Evolutionary conservation across 805 yeast genomes (phyloP), one percentile per base, ranked within the genome.

Genomic region (Metschnikowia lachancei): DNA sequence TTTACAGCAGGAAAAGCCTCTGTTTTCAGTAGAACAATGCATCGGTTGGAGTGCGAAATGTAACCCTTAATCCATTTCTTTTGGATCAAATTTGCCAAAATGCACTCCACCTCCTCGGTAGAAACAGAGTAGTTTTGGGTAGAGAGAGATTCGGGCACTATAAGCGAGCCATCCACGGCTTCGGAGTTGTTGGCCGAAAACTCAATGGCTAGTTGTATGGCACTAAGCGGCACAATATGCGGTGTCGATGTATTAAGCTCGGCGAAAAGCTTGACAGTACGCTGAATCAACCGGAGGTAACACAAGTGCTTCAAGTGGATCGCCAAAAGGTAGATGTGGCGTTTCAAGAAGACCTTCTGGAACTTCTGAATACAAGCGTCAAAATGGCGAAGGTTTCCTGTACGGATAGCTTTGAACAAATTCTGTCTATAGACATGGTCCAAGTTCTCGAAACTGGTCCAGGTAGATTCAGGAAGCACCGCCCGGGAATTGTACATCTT

Each of bases 11-110:
- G 95, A 61, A 89, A 89, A 2, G 96, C 83, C 20, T 79, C 80
- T 14, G 72, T 77, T 62, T 85, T 87, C 61, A 94, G 83, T 45
- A 89, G 64, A 9, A 90, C 96, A 16, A 87, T 69, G 41, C 87
- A 85, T 34, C 79, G 70, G 58, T 86, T 82, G 3, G 82, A 76
- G 59, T 88, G 94, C 4, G 95, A 85, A 13, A 90, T 63, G 62
- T 90, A 90, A 0, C 96, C 97, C 63, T 85, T 88, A 39, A 89
- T 68, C 46, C 63, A 67, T 8, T 84, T 84, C 41, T 67, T 66
- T 42, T 74, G 71, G 16, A 90, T 87, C 57, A 85, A 65, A 44
- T 76, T 78, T 0, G 95, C 90, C 18, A 88, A 53, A 10, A 76
- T 64, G 49, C 92, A 82, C 63, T 90, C 96, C 4, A 82, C 68